phyloP scores from a whole-genome alignment of 2,329 filamentous ascomycete genomes.

The Cercospora brassicicola region DNA sequence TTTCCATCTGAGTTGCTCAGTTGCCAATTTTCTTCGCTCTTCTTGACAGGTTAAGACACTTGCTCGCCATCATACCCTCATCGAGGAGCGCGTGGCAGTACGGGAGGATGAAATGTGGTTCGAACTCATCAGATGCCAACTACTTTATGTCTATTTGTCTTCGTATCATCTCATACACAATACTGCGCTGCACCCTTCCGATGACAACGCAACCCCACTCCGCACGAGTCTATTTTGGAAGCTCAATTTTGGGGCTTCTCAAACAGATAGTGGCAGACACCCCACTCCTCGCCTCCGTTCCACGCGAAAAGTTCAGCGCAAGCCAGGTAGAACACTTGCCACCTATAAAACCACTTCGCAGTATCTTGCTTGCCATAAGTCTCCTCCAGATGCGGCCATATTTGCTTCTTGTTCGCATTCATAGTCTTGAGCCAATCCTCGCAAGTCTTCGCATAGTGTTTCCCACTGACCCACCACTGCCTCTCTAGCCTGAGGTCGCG shows the following conservation, averaged over 20 bases:
- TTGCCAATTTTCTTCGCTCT: not conserved
- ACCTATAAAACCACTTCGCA: conserved; percentile 65
- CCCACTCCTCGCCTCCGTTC: conserved; percentile 66
- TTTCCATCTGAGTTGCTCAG: not conserved
- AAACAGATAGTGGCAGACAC: conserved; percentile 66
- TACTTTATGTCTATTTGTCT: not conserved
- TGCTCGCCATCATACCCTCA: not conserved
- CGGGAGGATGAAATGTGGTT: not conserved
- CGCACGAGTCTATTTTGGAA: not conserved
- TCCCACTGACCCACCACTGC: conserved; percentile 72
- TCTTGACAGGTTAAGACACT: not conserved
- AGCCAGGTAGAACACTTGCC: conserved; percentile 72
- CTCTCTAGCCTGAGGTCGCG: conserved; percentile 58
- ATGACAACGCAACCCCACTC: not conserved
- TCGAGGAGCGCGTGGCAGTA: not conserved
- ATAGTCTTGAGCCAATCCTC: conserved; percentile 67
- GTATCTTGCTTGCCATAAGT: conserved; percentile 65
- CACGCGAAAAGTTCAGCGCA: conserved; percentile 69
- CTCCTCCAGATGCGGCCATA: conserved; percentile 64
- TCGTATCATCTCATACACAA: not conserved
- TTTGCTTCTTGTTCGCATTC: conserved; percentile 57
- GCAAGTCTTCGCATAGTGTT: conserved; percentile 68
- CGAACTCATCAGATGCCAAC: not conserved
- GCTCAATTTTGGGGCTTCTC: conserved; percentile 49
- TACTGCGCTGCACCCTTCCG: not conserved